Evolutionary conservation across 225 moss, liverwort and hornwort species (phyloP).

Genomic region (Takakia lepidozioides): DNA sequence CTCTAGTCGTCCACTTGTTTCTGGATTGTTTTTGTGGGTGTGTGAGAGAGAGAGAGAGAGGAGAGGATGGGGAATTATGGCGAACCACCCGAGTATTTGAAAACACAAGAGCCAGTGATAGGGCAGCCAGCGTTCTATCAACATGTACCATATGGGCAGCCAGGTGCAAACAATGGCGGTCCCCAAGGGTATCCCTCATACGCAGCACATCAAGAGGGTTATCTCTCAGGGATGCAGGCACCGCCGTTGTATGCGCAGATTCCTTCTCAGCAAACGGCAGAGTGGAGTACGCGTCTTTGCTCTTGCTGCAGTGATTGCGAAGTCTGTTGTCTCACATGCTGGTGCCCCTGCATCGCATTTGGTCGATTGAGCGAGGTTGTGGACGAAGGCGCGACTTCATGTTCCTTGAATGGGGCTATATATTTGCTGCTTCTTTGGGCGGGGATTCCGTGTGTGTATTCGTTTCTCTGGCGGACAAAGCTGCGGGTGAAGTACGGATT

Average conservation of each 20-base stretch:
- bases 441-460: conserved; percentile 24
- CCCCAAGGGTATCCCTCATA: neutral
- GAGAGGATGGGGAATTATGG: too few species aligned
- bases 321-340: conserved; percentile 33
- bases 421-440: conserved; percentile 8
- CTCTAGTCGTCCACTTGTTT: too few species aligned
- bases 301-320: conserved; percentile 35
- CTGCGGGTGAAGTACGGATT: conserved; percentile 26
- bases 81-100: neutral
- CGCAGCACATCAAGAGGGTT: neutral
- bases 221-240: neutral
- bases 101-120: conserved; percentile 14
- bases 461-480: conserved; percentile 20
- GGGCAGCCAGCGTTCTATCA: conserved; percentile 29
- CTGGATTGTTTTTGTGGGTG: too few species aligned
- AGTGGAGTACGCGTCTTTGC: conserved; percentile 22
- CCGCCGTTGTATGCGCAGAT: neutral
- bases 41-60: too few species aligned
- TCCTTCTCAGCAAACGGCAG: neutral
- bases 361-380: conserved; percentile 32
- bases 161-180: neutral
- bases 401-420: conserved; percentile 7
- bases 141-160: conserved; percentile 2
- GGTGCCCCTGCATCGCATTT: conserved; percentile 37
- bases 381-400: conserved; percentile 11